phyloP scores from a whole-genome alignment of 2,329 filamentous ascomycete species.

The Fusarium secorum region DNA sequence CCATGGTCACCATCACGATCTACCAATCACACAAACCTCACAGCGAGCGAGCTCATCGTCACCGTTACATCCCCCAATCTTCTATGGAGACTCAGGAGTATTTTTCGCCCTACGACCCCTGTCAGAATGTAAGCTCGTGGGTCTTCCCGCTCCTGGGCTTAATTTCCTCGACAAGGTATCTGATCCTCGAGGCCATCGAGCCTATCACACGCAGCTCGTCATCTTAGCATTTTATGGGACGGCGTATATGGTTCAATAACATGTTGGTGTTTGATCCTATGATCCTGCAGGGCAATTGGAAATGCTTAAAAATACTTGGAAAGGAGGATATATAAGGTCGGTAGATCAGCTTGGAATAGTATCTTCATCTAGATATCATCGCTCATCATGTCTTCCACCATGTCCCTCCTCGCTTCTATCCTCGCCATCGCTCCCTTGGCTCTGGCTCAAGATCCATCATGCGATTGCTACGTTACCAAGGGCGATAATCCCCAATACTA shows the following conservation, averaged over 20 bases:
- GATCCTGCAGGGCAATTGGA: not conserved
- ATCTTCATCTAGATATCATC: not conserved
- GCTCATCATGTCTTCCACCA: conserved; percentile 34
- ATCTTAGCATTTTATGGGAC: not conserved
- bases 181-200: conserved; percentile 8
- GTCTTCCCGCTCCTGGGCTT: conserved; percentile 11
- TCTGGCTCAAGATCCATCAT: conserved; percentile 36
- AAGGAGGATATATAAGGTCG: not conserved
- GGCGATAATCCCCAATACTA: conserved; percentile 40
- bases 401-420: conserved; percentile 32
- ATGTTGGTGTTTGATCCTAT: not conserved
- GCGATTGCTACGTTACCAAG: conserved; percentile 45
- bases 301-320: not conserved
- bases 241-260: conserved; percentile 14
- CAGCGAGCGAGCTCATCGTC: not conserved
- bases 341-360: not conserved
- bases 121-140: conserved; percentile 13
- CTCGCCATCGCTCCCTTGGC: conserved; percentile 32
- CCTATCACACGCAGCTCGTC: conserved; percentile 6
- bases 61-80: not conserved
- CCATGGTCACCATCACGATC: not conserved
- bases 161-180: conserved; percentile 17
- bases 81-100: not conserved
- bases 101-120: not conserved
- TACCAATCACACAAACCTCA: not conserved